Base-by-base conservation (phyloP, 768 basidiomycete genomes). In the Suillus brevipes region DNA sequence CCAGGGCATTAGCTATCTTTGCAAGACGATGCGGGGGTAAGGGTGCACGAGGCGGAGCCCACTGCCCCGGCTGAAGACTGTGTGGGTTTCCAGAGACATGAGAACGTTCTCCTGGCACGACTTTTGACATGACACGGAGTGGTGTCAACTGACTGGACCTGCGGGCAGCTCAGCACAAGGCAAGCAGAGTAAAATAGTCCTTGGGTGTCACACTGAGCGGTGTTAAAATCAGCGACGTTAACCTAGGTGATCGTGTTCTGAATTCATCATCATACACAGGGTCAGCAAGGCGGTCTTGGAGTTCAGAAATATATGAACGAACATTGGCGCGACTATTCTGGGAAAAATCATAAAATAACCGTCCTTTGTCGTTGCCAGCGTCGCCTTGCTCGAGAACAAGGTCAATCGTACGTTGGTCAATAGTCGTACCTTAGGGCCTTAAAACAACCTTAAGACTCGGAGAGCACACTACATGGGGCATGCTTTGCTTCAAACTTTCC, bases 1-100 rank as follows among this genome's bases (percentile, higher is more conserved):
- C 93, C 52, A 95, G 87, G 4, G 93, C 92, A 72, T 94, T 94
- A 18, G 92, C 93, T 28, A 95, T 81, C 69, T 89, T 91, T 42
- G 91, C 93, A 12, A 94, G 86, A 14, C 90, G 83, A 69, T 90
- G 84, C 6, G 93, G 92, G 4, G 91, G 77, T 9, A 94, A 79
- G 4, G 92, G 93, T 28, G 89, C 75, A 71, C 85, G 89, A 64
- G 90, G 91, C 7, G 85, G 86, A 4, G 79, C 80, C 90, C 90
- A 90, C 28, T 53, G 52, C 74, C 36, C 65, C 18, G 64, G 61
- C 23, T 56, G 63, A 16, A 65, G 61, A 58, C 63, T 69, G 31
- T 62, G 66, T 25, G 70, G 61, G 62, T 58, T 40, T 12, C 52
- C 28, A 4, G 69, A 68, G 38, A 42, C 49, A 64, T 52, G 45